Conservation (phyloP, 805 yeast genomes). For the Cyberlindnera veronae region DNA sequence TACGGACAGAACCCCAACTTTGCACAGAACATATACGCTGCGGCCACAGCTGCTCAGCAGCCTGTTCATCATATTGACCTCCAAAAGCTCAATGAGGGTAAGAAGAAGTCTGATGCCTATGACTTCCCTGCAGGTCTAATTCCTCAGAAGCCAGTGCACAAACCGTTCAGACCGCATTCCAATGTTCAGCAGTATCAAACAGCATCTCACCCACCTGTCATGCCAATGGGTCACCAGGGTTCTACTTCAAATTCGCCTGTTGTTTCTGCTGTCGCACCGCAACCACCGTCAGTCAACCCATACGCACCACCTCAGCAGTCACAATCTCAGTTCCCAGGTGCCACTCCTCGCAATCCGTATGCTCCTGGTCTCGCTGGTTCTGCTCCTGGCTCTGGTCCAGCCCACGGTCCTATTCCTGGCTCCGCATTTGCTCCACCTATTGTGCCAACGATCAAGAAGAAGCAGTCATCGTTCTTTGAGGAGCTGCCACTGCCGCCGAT, state of each 20-base stretch:
- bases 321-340: background rate
- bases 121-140: constrained; percentile 65
- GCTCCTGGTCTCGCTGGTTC: background rate
- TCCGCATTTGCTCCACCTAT: constrained; percentile 1
- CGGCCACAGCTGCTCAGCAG: constrained; percentile 6
- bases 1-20: background rate
- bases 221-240: background rate
- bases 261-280: background rate
- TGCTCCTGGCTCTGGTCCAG: background rate
- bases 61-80: constrained; percentile 21
- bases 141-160: constrained; percentile 30
- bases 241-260: background rate
- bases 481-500: constrained; percentile 47
- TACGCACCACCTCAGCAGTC: too few relatives aligned
- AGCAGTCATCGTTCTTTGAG: constrained; percentile 46
- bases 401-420: background rate
- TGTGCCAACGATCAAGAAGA: constrained; percentile 29
- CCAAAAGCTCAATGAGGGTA: constrained; percentile 39
- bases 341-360: background rate
- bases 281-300: background rate
- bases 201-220: constrained; percentile 1
- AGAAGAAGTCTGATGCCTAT: constrained; percentile 70
- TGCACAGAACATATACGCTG: background rate
- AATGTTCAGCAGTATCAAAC: constrained; percentile 15
- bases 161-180: constrained; percentile 20